Percentiles rank a stretch among this genome's conserved stretches.
These are phyloP conservation scores for Pseudomonodictys pantanalensis DNA, from an alignment of 495 filamentous ascomycete species.

Conservation along the genomic window DNA sequence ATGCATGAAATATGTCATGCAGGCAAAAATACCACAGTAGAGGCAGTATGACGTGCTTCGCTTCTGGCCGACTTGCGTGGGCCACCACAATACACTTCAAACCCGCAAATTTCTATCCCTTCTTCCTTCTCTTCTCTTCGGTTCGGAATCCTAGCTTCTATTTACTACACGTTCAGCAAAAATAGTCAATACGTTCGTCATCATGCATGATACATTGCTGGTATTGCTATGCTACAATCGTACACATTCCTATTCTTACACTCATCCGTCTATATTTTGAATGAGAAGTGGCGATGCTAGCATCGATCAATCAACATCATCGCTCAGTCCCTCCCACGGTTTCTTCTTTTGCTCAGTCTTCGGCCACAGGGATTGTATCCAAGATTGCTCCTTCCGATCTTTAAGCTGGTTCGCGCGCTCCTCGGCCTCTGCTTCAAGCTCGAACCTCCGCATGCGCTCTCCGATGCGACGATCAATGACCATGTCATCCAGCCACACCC, in stretches of 20 bases:
- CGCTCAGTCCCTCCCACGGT: slow-evolving; percentile 14
- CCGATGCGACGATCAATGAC: slow-evolving; percentile 76
- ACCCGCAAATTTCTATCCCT: too few relatives aligned
- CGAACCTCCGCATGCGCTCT: slow-evolving; percentile 76
- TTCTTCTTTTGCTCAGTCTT: slow-evolving; percentile 24
- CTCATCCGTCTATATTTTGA: not conserved
- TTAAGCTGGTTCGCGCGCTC: slow-evolving; percentile 59
- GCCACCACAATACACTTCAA: too few relatives aligned
- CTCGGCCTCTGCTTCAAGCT: slow-evolving; percentile 62
- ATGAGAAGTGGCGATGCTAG: not conserved
- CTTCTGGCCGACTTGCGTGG: too few relatives aligned
- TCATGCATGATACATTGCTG: not conserved
- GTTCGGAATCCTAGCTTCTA: too few relatives aligned
- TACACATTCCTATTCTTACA: not conserved
- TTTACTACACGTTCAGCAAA: too few relatives aligned
- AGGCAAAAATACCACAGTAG: too few relatives aligned
- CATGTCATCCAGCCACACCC: slow-evolving; percentile 73
- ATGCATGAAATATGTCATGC: too few relatives aligned
- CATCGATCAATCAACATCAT: not conserved
- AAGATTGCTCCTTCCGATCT: slow-evolving; percentile 59
- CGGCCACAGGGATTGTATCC: slow-evolving; percentile 21
- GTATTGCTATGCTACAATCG: not conserved
- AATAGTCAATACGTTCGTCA: too few relatives aligned
- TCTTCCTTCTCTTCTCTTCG: too few relatives aligned
- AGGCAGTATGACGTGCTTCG: too few relatives aligned